These are phyloP conservation scores for Psilocybe tampanensis DNA, from an alignment of 768 basidiomycete genomes.

Conservation along the genomic window DNA sequence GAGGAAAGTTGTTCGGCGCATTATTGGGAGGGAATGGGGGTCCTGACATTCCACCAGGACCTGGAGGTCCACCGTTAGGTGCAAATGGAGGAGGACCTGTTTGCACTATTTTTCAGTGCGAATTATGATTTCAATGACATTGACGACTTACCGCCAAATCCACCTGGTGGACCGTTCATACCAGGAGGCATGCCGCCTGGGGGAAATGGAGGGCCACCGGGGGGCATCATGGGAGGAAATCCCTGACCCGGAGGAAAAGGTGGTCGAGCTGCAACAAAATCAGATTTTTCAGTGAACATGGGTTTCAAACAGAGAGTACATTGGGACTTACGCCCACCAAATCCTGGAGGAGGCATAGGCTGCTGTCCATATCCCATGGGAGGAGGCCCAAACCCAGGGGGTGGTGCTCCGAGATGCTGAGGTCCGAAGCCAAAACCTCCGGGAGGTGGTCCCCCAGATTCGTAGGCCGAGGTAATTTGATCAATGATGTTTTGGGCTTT, in stretches of 20 bases:
- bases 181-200: slow-evolving; percentile 54
- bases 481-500: slow-evolving; percentile 98
- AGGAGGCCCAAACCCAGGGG: slow-evolving; percentile 48
- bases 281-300: slow-evolving; percentile 2
- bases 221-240: slow-evolving; percentile 51
- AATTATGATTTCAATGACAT: neutral
- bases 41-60: slow-evolving; percentile 34
- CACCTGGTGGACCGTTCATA: slow-evolving; percentile 38
- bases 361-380: slow-evolving; percentile 53
- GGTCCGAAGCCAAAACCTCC: slow-evolving; percentile 88
- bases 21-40: slow-evolving; percentile 49
- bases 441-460: slow-evolving; percentile 83
- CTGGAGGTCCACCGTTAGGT: slow-evolving; percentile 45
- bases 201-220: slow-evolving; percentile 74
- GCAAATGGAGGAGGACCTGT: slow-evolving; percentile 54
- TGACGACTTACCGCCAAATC: slow-evolving; percentile 23
- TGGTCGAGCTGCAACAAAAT: slow-evolving; percentile 49
- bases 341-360: slow-evolving; percentile 55
- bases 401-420: slow-evolving; percentile 68
- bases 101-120: slow-evolving; percentile 7
- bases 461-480: slow-evolving; percentile 94
- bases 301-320: slow-evolving; percentile 4
- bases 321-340: slow-evolving; percentile 50
- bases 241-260: slow-evolving; percentile 74
- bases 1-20: slow-evolving; percentile 33